These are phyloP conservation scores for Mucuna pruriens DNA, from an alignment of 306 rosid genomes.

Conservation along the genomic window DNA sequence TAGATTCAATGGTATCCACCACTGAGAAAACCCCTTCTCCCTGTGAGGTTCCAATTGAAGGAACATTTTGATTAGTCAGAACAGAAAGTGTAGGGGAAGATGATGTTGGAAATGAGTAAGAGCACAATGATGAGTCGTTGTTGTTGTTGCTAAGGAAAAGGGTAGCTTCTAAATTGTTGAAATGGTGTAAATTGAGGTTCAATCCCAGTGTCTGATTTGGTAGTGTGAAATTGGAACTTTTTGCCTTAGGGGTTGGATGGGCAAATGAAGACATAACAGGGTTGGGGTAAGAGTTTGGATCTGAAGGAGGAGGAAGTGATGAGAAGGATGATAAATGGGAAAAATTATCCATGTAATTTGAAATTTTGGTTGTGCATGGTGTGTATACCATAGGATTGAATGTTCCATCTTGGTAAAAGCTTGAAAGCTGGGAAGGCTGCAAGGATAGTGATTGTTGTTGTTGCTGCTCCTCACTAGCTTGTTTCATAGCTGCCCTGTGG, in stretches of 20 bases:
- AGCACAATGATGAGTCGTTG: constrained; percentile 36
- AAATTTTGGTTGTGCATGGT: constrained; percentile 45
- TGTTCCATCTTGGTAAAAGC: constrained; percentile 51
- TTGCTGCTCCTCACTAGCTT: constrained; percentile 49
- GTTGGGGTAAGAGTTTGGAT: constrained; percentile 40
- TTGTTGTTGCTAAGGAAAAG: constrained; percentile 43
- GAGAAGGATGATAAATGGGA: constrained; percentile 31
- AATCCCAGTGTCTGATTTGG: constrained; percentile 71
- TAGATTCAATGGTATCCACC: constrained; percentile 31
- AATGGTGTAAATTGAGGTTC: constrained; percentile 66
- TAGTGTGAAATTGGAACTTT: constrained; percentile 53
- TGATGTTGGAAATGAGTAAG: constrained; percentile 48
- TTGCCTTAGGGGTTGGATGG: constrained; percentile 40
- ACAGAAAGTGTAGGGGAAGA: constrained; percentile 45
- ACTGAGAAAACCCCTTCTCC: constrained; percentile 43
- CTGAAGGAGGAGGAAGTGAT: constrained; percentile 30
- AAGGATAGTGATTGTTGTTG: neutral
- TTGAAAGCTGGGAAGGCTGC: constrained; percentile 31
- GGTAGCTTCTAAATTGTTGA: constrained; percentile 50
- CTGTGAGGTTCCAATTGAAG: constrained; percentile 40
- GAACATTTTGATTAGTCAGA: constrained; percentile 48
- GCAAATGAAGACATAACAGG: constrained; percentile 44
- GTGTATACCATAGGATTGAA: constrained; percentile 53
- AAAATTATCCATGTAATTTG: constrained; percentile 42
- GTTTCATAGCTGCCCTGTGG: constrained; percentile 82